Base-by-base conservation (phyloP, 2,329 filamentous ascomycete genomes). In the Pyrenophora teres region DNA sequence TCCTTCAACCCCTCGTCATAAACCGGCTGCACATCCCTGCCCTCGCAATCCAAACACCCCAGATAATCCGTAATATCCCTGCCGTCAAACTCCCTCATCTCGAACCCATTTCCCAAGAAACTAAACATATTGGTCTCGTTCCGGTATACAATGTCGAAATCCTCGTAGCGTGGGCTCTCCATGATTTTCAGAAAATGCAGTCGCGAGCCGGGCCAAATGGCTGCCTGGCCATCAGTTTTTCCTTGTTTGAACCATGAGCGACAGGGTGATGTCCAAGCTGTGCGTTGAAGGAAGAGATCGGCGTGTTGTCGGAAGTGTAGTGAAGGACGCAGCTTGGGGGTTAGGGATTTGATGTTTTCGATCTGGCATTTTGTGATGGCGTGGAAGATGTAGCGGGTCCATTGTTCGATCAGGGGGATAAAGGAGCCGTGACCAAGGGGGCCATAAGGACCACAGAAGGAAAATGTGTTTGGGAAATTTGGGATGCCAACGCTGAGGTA, bases 21-120 rank as follows among this genome's bases (percentile, higher is more conserved):
- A 8, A 66, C 66, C 6, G 75, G 75, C 66, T 78, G 74, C 33
- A 69, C 64, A 63, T 77, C 75, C 39, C 56, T 64, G 3, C 72
- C 73, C 19, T 70, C 62, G 7, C 65, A 65, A 56, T 77, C 68
- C 51, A 76, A 49, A 40, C 55, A 58, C 0, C 76, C 77, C 36
- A 79, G 52, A 66, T 80, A 80, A 58, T 76, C 69, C 33, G 76
- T 78, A 18, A 78, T 72, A 63, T 79, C 77, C 46, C 76, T 69
- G n/a, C 76, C 77, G 65, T 79, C 76, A 62, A 71, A 71, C 64
- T 79, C 77, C 43, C 77, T 63, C n/a, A 65, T 63, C 54, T 75
- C 70, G 49, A 79, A 80, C n/a, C 63, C 64, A 53, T 68, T 66
- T 1, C 65, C 65, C 21, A 68, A 21, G 23, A 62, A 67, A 16